Base-by-base conservation (phyloP, 495 filamentous ascomycete species). In the Penicillium cosmopolitanum region DNA sequence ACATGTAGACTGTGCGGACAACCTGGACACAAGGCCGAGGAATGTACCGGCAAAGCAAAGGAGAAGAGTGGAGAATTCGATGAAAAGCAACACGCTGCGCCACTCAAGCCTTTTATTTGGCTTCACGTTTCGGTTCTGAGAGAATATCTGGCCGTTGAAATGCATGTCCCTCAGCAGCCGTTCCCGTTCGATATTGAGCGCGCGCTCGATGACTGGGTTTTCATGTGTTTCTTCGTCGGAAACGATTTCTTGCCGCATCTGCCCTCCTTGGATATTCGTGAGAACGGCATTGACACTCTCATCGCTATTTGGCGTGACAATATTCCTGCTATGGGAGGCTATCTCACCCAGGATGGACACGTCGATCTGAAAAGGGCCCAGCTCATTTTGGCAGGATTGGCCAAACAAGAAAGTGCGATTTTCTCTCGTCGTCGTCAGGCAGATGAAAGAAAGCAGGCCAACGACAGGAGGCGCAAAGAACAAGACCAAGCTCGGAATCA, bases 181-280 rank as follows among this genome's bases (percentile, higher is more conserved):
- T 91, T 92, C 61, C 86, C 85, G 63, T 91, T 91, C 67, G 92
- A 99, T 72, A 79, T 97, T 31, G 95, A 99, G 70, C 84, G 95
- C 63, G 95, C 96, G n/a, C 80, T 99, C 55, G 95, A 99, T 78
- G 95, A 99, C 73, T 98, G 96, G 95, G 92, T 99, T 15, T 99
- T 99, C 74, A 97, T 99, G 94, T 99, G 95, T 79, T 99, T 96
- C 77, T 99, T 99, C 71, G 95, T 99, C 58, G 95, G 95, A 64
- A 99, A 99, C 72, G 96, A 99, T 80, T 99, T 99, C 77, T 79
- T 99, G 64, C 95, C 95, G 47, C 95, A 99, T 80, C 77, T 99
- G 56, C 95, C 95, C 21, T 96, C 93, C 70, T 82, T 99, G 57
- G 95, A 98, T 73, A 98, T 99, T 71, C 85, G 94, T 62, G 95